Base-by-base conservation (phyloP, 176 grass and related monocot genomes). In the Aegilops sharonensis region DNA sequence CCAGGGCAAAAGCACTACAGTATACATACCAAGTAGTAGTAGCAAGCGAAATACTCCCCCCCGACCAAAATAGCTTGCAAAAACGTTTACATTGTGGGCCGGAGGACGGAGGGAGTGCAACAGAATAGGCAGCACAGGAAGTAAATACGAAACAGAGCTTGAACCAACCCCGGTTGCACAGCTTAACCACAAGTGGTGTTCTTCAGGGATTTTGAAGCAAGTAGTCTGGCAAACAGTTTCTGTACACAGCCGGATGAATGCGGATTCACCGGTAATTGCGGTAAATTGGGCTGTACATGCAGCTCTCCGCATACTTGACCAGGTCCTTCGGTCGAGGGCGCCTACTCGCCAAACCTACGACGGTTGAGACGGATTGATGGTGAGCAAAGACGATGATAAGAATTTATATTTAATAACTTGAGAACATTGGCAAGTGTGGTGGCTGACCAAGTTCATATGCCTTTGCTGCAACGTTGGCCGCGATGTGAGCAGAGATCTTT, bases 391-490 rank as follows among this genome's bases (percentile, higher is more conserved):
- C 15, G 23, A 50, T 34, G n/a, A 50, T 23, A 80, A 17, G 5
- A 8, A 62, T n/a, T 68, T 34, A 75, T 20, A 71, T 14, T 48
- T n/a, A 57, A 57, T 68, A 42, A 29, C 48, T 13, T 69, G 31
- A 78, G 11, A 72, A 83, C 71, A 66, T 31, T 64, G 3, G 10
- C 0, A 36, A 67, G 12, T 40, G 69, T 25, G 42, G 57, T 70
- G 78, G 78, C 77, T 88, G 8, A 97, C 94, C 94, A 61, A 94
- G 94, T 85, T 97, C 92, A 62, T 97, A 94, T 71, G 94, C 94
- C 91, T 94, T 97, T 29, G 94, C 92, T 21, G 94, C 94, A 60
- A 97, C 94, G 12, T 89, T 94, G 82, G 94, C 94, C 56, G 92
- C 92, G 79, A 97, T 94, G 42, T 92, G 89, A 32, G 94, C 94